Percentiles rank a stretch among this genome's conserved stretches.
Conservation (phyloP, 2,329 filamentous ascomycete genomes). For the Cladophialophora bantiana region DNA sequence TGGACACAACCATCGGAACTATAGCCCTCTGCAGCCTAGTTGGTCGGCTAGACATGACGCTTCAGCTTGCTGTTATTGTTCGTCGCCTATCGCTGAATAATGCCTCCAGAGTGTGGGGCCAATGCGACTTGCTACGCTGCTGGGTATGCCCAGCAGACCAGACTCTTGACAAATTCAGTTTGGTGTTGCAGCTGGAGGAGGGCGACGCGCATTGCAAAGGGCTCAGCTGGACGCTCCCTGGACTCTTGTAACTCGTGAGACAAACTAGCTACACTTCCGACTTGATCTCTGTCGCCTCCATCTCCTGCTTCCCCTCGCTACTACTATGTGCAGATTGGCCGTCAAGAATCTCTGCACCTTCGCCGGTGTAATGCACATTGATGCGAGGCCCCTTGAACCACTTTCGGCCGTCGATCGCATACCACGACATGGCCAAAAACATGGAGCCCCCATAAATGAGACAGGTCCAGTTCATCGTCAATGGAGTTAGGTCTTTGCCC, state of each 20-base stretch:
- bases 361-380: slow-evolving; percentile 40
- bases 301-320: slow-evolving; percentile 13
- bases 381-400: slow-evolving; percentile 47
- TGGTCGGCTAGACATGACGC: neutral
- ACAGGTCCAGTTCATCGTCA: slow-evolving; percentile 46
- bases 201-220: neutral
- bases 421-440: slow-evolving; percentile 43
- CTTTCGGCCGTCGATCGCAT: slow-evolving; percentile 43
- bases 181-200: neutral
- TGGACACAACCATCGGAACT: neutral
- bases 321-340: slow-evolving; percentile 16
- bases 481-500: slow-evolving; percentile 40
- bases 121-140: slow-evolving; percentile 4
- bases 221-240: neutral
- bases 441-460: slow-evolving; percentile 46
- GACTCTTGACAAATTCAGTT: neutral
- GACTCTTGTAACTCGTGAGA: neutral
- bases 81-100: neutral
- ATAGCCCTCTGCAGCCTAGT: slow-evolving; percentile 3
- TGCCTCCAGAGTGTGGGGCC: neutral
- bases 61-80: neutral
- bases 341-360: slow-evolving; percentile 22
- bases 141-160: neutral
- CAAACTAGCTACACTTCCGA: slow-evolving; percentile 5
- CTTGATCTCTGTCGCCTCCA: slow-evolving; percentile 15